A percentile compares a stretch with the other conserved stretches of the same genome.
These are phyloP conservation scores for Malus hybrid DNA, from an alignment of 331 rosid species.

Conservation along the genomic window DNA sequence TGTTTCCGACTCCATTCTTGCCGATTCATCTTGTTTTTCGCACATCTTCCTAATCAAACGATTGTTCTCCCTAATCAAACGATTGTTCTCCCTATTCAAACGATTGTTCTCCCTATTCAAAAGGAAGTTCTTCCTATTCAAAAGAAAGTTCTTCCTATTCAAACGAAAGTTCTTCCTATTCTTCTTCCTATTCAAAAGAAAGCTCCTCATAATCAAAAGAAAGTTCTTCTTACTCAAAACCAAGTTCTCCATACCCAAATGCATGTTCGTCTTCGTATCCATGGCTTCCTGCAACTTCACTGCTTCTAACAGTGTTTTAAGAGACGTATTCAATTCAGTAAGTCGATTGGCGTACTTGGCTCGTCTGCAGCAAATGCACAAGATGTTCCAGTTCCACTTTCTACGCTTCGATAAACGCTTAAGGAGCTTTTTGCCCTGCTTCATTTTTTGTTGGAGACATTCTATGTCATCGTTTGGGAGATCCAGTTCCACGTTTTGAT, in stretches of 20 bases:
- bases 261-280: neutral
- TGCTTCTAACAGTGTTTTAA: neutral
- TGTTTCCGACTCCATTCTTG: too few species aligned
- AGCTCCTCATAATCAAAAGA: too few species aligned
- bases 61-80: too few species aligned
- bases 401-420: neutral
- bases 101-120: too few species aligned
- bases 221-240: too few species aligned
- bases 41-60: neutral
- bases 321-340: neutral
- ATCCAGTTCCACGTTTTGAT: neutral
- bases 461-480: neutral
- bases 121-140: too few species aligned
- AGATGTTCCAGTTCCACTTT: neutral
- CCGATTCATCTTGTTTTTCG: neutral
- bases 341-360: neutral
- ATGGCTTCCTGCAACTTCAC: neutral
- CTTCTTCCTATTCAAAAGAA: too few species aligned
- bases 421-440: neutral
- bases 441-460: neutral
- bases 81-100: too few species aligned
- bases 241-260: too few species aligned
- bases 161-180: too few species aligned
- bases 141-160: too few species aligned
- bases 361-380: neutral